A percentile compares a stretch with the other conserved stretches of the same genome.
These are phyloP conservation scores for Platismatia glauca DNA, from an alignment of 495 filamentous ascomycete species.

Conservation along the genomic window DNA sequence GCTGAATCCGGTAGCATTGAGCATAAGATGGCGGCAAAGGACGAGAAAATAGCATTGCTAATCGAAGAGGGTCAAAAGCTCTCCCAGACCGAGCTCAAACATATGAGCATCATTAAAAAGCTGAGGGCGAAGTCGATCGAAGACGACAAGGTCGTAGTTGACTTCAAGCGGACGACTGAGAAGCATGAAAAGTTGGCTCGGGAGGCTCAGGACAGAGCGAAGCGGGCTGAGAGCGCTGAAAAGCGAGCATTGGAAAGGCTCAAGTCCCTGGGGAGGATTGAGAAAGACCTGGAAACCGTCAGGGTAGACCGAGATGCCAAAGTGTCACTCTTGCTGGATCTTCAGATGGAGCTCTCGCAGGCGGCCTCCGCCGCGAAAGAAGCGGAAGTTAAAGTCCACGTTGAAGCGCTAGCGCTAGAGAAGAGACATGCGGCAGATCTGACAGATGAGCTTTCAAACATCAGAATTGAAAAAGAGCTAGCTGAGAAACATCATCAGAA, in stretches of 20 bases:
- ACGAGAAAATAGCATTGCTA: constrained; percentile 79
- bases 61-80: constrained; percentile 91
- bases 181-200: constrained; percentile 56
- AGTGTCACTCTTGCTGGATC: constrained; percentile 53
- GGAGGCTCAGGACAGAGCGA: constrained; percentile 49
- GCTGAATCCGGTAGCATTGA: constrained; percentile 57
- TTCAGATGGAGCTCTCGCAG: constrained; percentile 62
- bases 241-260: constrained; percentile 55
- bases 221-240: constrained; percentile 57
- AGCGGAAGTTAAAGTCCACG: constrained; percentile 55
- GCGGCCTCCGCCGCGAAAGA: constrained; percentile 57
- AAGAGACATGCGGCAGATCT: constrained; percentile 57
- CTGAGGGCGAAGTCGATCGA: constrained; percentile 54
- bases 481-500: constrained; percentile 57
- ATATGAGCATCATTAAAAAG: constrained; percentile 75
- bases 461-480: constrained; percentile 69
- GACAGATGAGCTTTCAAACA: constrained; percentile 59
- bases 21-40: constrained; percentile 75
- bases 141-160: constrained; percentile 53
- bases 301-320: constrained; percentile 58
- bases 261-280: constrained; percentile 54
- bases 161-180: constrained; percentile 52
- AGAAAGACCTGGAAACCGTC: constrained; percentile 61
- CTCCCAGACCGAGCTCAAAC: constrained; percentile 73
- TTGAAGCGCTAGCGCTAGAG: constrained; percentile 63